Evolutionary conservation across 208 protist genomes (phyloP).

Genomic region (Leishmania aethiopica): DNA sequence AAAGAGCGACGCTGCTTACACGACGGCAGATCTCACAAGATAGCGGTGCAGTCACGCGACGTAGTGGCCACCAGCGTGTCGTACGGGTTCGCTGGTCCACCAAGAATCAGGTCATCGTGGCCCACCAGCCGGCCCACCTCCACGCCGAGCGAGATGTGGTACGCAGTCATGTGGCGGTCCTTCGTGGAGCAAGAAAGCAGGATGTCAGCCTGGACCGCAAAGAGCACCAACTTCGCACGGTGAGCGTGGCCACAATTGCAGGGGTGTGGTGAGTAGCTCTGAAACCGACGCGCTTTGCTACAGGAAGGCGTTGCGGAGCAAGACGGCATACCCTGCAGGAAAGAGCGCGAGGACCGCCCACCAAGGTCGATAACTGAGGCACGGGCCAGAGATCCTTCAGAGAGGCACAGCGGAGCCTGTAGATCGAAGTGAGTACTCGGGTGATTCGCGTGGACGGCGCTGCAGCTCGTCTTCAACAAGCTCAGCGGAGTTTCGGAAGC

Average conservation of each 20-base stretch:
- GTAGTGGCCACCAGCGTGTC: constrained; percentile 32
- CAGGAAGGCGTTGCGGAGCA: background rate
- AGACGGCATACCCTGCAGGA: background rate
- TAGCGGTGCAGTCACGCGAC: constrained; percentile 28
- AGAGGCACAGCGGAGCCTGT: background rate
- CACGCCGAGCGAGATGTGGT: constrained; percentile 20
- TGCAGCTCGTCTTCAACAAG: constrained; percentile 21
- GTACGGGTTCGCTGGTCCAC: constrained; percentile 27
- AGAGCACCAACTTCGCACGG: constrained; percentile 24
- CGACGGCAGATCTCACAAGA: constrained; percentile 36
- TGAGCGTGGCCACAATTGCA: constrained; percentile 25
- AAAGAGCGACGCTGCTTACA: constrained; percentile 39
- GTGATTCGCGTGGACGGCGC: constrained; percentile 11
- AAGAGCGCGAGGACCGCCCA: background rate
- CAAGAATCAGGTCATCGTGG: constrained; percentile 30
- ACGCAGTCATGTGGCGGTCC: constrained; percentile 17
- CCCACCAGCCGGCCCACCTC: constrained; percentile 29
- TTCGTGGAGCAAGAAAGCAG: constrained; percentile 34
- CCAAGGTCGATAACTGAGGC: background rate
- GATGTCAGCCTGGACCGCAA: constrained; percentile 14
- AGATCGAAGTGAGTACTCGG: constrained; percentile 9
- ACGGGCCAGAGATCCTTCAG: background rate
- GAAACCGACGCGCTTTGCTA: background rate
- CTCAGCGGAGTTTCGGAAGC: constrained; percentile 7
- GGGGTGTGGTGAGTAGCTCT: constrained; percentile 5